A percentile compares a stretch with the other conserved stretches of the same genome.
Conservation (phyloP, 1,284 basidiomycete species). For the Fomitopsis betulina region DNA sequence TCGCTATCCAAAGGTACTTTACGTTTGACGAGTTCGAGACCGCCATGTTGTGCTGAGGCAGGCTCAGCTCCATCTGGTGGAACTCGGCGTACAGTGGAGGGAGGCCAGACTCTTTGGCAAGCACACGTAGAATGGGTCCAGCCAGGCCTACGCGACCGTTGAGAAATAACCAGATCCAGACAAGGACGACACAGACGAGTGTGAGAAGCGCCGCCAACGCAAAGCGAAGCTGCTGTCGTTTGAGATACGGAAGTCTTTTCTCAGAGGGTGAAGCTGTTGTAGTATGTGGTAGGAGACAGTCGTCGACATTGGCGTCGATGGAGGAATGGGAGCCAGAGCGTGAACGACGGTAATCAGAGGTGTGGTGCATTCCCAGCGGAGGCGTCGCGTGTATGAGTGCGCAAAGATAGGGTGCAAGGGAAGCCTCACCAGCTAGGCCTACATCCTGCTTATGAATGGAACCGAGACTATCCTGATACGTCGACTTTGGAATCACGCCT, state of each 20-base stretch:
- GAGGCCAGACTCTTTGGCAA: constrained; percentile 6
- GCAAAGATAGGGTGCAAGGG: background rate
- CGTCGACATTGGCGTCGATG: background rate
- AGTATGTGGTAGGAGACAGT: background rate
- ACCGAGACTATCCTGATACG: background rate
- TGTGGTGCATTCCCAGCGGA: background rate
- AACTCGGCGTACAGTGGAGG: constrained; percentile 46
- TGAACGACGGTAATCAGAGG: background rate
- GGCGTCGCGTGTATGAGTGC: background rate
- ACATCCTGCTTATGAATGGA: background rate
- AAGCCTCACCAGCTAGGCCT: background rate
- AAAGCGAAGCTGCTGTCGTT: background rate
- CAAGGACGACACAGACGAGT: background rate
- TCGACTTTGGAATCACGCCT: background rate
- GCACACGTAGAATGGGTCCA: background rate
- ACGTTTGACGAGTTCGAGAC: constrained; percentile 33
- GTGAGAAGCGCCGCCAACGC: background rate
- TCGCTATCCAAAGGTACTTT: constrained; percentile 43
- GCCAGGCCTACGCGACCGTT: constrained; percentile 1
- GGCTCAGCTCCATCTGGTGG: constrained; percentile 35
- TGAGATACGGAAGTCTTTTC: background rate
- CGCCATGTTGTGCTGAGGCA: constrained; percentile 41
- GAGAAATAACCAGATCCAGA: constrained; percentile 5
- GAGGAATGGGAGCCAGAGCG: background rate
- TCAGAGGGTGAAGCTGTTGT: background rate